These are phyloP conservation scores for Phenoliferia sp. DNA, from an alignment of 1,284 basidiomycete species.

Conservation along the genomic window DNA sequence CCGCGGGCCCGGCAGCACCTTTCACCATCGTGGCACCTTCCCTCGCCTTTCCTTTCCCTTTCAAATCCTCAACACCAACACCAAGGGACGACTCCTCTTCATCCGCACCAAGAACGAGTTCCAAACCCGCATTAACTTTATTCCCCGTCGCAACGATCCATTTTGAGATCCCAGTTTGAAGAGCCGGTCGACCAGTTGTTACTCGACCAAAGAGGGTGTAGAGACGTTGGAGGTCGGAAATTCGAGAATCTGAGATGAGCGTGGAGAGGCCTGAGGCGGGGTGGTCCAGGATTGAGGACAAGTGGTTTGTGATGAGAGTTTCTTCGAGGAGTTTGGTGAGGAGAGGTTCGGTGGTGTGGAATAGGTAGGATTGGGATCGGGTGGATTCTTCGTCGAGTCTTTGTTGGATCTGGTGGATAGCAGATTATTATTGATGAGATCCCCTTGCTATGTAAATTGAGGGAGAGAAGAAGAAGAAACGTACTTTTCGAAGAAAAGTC, in stretches of 20 bases:
- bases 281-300: conserved; percentile 70
- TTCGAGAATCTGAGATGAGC: conserved; percentile 80
- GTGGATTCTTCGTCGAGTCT: conserved; percentile 80
- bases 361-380: conserved; percentile 84
- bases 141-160: conserved; percentile 73
- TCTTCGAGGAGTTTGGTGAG: conserved; percentile 73
- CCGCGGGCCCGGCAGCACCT: conserved; percentile 53
- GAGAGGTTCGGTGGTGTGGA: conserved; percentile 63
- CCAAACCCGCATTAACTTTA: conserved; percentile 60
- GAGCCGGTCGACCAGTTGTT: conserved; percentile 57
- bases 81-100: conserved; percentile 43
- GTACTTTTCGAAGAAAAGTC: conserved; percentile 72
- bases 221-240: conserved; percentile 71
- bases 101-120: conserved; percentile 22
- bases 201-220: conserved; percentile 75
- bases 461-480: not conserved
- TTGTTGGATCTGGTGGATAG: conserved; percentile 61
- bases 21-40: conserved; percentile 43
- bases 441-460: not conserved
- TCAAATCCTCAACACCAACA: conserved; percentile 28
- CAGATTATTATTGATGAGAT: conserved; percentile 3
- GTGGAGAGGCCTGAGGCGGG: conserved; percentile 76
- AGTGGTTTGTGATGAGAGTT: conserved; percentile 70
- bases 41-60: conserved; percentile 25
- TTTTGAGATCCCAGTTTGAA: conserved; percentile 67